Evolutionary conservation across 1,284 basidiomycete genomes (phyloP), one percentile per base, ranked within the genome.

Genomic region (Ceratobasidium sp.): DNA sequence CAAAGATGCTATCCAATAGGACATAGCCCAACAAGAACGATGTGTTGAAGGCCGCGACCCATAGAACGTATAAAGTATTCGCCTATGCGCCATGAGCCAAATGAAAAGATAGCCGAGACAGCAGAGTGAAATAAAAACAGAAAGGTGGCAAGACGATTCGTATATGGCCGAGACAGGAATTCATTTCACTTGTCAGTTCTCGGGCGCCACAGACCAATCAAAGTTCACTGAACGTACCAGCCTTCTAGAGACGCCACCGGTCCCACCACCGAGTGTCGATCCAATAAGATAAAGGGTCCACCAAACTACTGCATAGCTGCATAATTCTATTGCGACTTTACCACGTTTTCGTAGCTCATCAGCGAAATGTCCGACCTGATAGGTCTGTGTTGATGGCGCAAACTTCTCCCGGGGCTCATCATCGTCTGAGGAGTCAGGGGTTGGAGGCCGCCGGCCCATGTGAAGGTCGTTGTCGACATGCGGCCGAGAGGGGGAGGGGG

Each of bases 31-130:
- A 84, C 23, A 98, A 83, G 82, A 96, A 96, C 1, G 89, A 87
- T 0, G 91, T 90, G 81, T 98, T 99, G 87, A 90, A 98, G 1
- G 95, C 96, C 0, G 88, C 87, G 7, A 93, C 88, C 95, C 96
- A 98, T 28, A 96, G 81, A 49, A 97, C 89, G 80, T 99, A 99
- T 1, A 91, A 86, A 28, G 95, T 77, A 78, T 99, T 98, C 55
- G 91, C 92, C 94, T 96, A 74, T 7, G 21, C 18, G 5, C 44
- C 41, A 30, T 61, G 41, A 35, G 18, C 26, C 47, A 38, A 11
- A 13, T 38, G 52, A 18, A 57, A 57, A 62, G 16, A 35, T 35
- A 32, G n/a, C 55, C n/a, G 55, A 21, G 23, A 5, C 35, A 41
- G 54, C 54, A 69, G 63, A 47, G 52, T 41, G 73, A 6, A 7